Evolutionary conservation across 1,284 basidiomycete genomes (phyloP).

Genomic region (Chalciporus sp.): DNA sequence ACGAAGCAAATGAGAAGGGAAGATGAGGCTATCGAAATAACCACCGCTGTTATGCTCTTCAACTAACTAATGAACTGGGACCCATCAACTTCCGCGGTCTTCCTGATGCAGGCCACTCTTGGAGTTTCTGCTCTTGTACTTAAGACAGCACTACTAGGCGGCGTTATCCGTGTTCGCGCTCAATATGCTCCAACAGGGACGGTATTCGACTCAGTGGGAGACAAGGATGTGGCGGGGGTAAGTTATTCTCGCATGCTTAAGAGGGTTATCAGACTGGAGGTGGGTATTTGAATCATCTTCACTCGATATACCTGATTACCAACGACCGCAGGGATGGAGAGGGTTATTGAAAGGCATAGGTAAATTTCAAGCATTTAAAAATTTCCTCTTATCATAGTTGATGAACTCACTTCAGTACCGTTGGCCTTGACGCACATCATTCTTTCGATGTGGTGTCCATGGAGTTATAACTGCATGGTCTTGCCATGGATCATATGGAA

Average conservation of each 20-base stretch:
- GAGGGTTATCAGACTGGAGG: neutral
- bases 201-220: neutral
- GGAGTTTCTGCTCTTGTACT: too few relatives aligned
- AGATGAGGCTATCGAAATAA: too few relatives aligned
- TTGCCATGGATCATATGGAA: neutral
- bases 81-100: too few relatives aligned
- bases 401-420: neutral
- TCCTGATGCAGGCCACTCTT: too few relatives aligned
- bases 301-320: neutral
- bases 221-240: neutral
- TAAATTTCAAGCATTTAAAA: too few relatives aligned
- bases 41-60: too few relatives aligned
- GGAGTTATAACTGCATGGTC: neutral
- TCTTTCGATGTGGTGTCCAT: neutral
- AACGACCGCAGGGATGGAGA: neutral
- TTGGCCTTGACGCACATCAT: neutral
- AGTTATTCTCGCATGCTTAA: neutral
- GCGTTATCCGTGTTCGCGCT: neutral
- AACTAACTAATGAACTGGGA: too few relatives aligned
- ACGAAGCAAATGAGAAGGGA: too few relatives aligned
- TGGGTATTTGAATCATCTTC: neutral
- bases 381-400: too few relatives aligned
- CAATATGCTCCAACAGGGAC: neutral
- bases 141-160: neutral
- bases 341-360: neutral